Evolutionary conservation across 2,329 filamentous ascomycete species (phyloP).

Genomic region (Whalleya microplaca): DNA sequence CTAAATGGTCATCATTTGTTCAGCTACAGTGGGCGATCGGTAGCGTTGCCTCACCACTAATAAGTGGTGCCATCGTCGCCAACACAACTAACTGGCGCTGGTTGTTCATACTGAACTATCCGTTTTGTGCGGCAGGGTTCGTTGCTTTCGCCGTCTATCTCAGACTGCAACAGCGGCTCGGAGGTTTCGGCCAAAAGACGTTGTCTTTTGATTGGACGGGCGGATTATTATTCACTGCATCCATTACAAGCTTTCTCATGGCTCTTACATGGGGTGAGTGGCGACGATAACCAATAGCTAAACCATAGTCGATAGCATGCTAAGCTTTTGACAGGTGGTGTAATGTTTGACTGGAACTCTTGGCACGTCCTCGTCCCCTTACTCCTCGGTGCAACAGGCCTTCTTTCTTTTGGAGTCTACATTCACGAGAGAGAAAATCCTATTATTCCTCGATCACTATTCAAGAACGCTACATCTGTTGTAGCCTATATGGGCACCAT

Average conservation of each 20-base stretch:
- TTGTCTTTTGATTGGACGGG: slow-evolving; percentile 14
- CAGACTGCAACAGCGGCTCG: slow-evolving; percentile 33
- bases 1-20: slow-evolving; percentile 41
- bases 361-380: slow-evolving; percentile 7
- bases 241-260: slow-evolving; percentile 12
- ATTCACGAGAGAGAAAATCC: neutral
- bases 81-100: slow-evolving; percentile 44
- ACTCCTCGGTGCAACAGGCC: slow-evolving; percentile 8
- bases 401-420: neutral
- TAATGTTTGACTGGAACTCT: slow-evolving; percentile 10
- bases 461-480: neutral
- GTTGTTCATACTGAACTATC: slow-evolving; percentile 46
- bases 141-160: slow-evolving; percentile 39
- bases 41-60: slow-evolving; percentile 38
- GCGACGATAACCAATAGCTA: neutral
- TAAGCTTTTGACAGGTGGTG: slow-evolving; percentile 11
- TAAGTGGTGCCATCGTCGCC: slow-evolving; percentile 35
- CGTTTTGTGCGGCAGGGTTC: slow-evolving; percentile 35
- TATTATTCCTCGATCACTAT: neutral
- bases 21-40: slow-evolving; percentile 40
- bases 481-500: neutral
- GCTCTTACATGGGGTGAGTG: slow-evolving; percentile 7
- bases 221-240: slow-evolving; percentile 18
- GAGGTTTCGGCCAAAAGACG: slow-evolving; percentile 4
- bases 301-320: neutral